A percentile compares a stretch with the other conserved stretches of the same genome.
Conservation (phyloP, 1,284 basidiomycete species). For the Melampsora americana region DNA sequence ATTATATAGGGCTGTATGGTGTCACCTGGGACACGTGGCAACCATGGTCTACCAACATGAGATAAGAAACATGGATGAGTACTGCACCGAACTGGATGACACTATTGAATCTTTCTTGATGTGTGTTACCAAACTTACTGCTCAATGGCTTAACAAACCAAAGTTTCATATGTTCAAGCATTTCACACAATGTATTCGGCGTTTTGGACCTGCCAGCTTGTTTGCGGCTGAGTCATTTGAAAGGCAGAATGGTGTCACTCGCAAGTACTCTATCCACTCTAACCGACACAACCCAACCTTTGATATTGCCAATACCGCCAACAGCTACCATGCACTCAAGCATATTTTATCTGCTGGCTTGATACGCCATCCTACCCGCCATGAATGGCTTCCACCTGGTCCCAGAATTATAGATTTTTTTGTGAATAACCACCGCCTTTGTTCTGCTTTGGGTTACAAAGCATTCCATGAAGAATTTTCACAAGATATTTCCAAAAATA, state of each 20-base stretch:
- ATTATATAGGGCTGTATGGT: background rate
- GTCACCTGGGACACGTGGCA: background rate
- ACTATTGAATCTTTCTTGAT: constrained; percentile 2
- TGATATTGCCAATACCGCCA: background rate
- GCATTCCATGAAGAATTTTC: no score
- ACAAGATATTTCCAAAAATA: no score
- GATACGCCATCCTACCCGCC: no score
- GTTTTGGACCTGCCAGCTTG: constrained; percentile 3
- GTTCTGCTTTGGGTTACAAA: no score
- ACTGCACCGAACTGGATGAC: background rate
- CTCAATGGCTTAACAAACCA: constrained; percentile 13
- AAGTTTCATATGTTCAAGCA: constrained; percentile 17
- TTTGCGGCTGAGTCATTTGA: constrained; percentile 18
- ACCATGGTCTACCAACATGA: background rate
- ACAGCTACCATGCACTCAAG: background rate
- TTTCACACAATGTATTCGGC: background rate
- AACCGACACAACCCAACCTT: background rate
- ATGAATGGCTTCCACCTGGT: no score
- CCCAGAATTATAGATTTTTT: no score
- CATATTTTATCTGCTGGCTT: background rate
- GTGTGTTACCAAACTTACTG: background rate
- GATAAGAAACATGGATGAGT: constrained; percentile 4
- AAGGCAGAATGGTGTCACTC: background rate
- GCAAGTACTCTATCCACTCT: background rate
- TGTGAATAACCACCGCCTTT: no score